Evolutionary conservation across 2,329 filamentous ascomycete genomes (phyloP).

Genomic region (Calonectria henricotiae): DNA sequence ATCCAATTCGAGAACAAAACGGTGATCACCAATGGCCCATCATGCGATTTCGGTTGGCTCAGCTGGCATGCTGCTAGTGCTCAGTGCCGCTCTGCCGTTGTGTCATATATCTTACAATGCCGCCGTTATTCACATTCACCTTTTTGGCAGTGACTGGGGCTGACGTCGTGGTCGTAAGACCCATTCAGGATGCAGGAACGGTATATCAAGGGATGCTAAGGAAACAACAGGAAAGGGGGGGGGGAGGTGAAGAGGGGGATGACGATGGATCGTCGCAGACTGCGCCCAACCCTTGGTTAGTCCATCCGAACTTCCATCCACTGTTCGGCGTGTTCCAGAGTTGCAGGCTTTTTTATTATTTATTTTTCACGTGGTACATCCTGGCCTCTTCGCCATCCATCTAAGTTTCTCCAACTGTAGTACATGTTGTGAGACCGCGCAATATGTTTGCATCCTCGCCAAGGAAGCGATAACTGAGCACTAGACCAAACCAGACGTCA

Average conservation of each 20-base stretch:
- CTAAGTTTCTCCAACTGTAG: slow-evolving; percentile 5
- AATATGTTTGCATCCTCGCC: slow-evolving; percentile 20
- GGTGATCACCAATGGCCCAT: slow-evolving; percentile 33
- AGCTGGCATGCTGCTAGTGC: slow-evolving; percentile 30
- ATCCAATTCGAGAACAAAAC: slow-evolving; percentile 35
- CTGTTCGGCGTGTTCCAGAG: slow-evolving; percentile 21
- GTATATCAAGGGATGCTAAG: slow-evolving; percentile 30
- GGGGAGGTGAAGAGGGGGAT: slow-evolving; percentile 8
- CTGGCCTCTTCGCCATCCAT: not conserved
- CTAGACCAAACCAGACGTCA: not conserved
- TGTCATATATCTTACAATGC: slow-evolving; percentile 32
- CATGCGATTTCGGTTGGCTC: slow-evolving; percentile 43
- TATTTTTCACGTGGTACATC: slow-evolving; percentile 1
- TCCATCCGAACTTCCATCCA: slow-evolving; percentile 27
- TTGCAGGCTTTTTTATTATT: slow-evolving; percentile 8
- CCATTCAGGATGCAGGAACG: slow-evolving; percentile 21
- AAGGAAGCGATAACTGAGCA: slow-evolving; percentile 5
- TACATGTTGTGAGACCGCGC: not conserved
- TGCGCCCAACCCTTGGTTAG: slow-evolving; percentile 6
- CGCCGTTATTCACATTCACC: slow-evolving; percentile 8
- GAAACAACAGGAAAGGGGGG: slow-evolving; percentile 26
- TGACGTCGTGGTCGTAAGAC: slow-evolving; percentile 44
- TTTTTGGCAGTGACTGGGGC: slow-evolving; percentile 38
- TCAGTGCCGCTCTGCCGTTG: slow-evolving; percentile 39
- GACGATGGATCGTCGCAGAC: slow-evolving; percentile 37